phyloP scores from a whole-genome alignment of 306 rosid species.

The Lupinus albus region DNA sequence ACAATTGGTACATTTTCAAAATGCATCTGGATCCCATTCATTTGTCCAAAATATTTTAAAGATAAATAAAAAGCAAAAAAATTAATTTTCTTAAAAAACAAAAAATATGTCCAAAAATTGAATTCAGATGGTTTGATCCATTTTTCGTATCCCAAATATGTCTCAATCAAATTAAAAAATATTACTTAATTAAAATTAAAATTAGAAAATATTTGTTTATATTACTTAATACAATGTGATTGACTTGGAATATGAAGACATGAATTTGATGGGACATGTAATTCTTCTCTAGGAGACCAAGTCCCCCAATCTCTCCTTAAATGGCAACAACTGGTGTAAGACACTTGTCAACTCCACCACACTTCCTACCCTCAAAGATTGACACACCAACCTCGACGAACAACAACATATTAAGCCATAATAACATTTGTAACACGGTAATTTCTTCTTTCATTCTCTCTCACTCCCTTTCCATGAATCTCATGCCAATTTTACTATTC shows the following conservation, averaged over 20 bases:
- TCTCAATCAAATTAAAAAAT: too few species aligned
- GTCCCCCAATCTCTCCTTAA: constrained; percentile 42
- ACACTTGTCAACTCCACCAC: constrained; percentile 76
- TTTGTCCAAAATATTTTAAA: neutral
- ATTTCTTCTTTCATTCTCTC: neutral
- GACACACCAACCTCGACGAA: constrained; percentile 3
- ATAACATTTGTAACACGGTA: constrained; percentile 33
- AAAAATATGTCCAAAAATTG: too few species aligned
- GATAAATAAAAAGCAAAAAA: too few species aligned
- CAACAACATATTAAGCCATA: neutral
- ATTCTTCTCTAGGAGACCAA: neutral
- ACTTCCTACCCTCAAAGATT: constrained; percentile 36
- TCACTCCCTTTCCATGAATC: neutral
- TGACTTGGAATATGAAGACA: too few species aligned
- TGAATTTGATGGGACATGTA: too few species aligned
- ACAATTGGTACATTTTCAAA: constrained; percentile 66
- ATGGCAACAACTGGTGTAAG: constrained; percentile 58
- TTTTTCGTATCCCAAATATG: too few species aligned
- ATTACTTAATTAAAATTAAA: too few species aligned
- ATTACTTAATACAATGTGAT: too few species aligned
- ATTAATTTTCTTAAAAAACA: constrained; percentile 10
- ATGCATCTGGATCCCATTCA: constrained; percentile 12
- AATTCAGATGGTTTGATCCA: too few species aligned
- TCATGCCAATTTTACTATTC: neutral
- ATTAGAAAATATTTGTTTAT: too few species aligned